Evolutionary conservation across 2,329 filamentous ascomycete genomes (phyloP).

Genomic region (Sporothrix brunneoviolacea): DNA sequence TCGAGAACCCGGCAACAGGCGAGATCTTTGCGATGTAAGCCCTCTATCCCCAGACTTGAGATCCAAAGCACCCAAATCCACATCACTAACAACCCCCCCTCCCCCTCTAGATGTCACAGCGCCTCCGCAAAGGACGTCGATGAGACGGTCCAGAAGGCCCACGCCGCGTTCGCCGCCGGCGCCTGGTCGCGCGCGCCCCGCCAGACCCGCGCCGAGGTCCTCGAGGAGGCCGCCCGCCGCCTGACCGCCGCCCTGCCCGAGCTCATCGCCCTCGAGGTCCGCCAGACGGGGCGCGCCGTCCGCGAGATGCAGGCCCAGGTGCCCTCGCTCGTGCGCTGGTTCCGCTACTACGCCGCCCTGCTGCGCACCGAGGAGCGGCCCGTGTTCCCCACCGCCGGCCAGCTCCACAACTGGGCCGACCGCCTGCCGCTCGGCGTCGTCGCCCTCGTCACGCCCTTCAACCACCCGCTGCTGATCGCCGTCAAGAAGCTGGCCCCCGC

Average conservation of each 20-base stretch:
- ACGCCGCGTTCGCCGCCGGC: conserved; percentile 42
- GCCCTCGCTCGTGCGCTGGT: conserved; percentile 59
- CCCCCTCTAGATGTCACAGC: conserved; percentile 37
- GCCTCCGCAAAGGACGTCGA: conserved; percentile 41
- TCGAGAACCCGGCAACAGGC: conserved; percentile 24
- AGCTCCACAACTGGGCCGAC: conserved; percentile 50
- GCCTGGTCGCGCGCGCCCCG: conserved; percentile 51
- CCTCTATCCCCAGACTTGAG: background rate
- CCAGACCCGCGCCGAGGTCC: conserved; percentile 53
- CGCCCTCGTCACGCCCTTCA: conserved; percentile 51
- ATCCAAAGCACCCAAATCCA: background rate
- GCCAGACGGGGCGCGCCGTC: conserved; percentile 60
- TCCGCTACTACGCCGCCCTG: conserved; percentile 63
- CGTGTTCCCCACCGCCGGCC: conserved; percentile 58
- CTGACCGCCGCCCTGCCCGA: conserved; percentile 45
- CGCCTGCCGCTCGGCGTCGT: conserved; percentile 53
- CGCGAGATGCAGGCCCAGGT: conserved; percentile 67
- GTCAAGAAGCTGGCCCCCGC: conserved; percentile 57
- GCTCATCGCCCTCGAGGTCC: conserved; percentile 58
- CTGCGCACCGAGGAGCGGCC: conserved; percentile 61
- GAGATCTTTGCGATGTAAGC: conserved; percentile 22
- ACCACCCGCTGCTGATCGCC: conserved; percentile 51
- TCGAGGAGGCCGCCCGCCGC: conserved; percentile 52
- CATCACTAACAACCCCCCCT: background rate
- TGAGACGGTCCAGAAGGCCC: conserved; percentile 33